Base-by-base conservation (phyloP, 768 basidiomycete species). In the Mycena leptocephala region DNA sequence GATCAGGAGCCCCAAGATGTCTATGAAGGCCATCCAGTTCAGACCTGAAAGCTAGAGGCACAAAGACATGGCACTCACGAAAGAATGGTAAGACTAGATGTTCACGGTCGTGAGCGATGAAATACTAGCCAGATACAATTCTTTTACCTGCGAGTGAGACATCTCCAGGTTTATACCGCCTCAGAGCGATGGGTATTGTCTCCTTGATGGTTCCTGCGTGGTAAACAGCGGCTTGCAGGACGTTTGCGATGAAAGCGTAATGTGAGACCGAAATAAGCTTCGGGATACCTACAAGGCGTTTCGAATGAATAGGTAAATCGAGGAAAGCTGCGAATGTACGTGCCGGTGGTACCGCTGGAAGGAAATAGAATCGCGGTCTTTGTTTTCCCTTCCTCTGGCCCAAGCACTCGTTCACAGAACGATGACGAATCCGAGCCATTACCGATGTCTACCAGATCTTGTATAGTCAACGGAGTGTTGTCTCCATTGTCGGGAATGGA, bases 271-370 rank as follows among this genome's bases (percentile, higher is more conserved):
- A 70, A 26, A 74, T 74, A 2, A 74, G 56, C 79, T 89, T 89
- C 43, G 89, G 90, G 68, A 84, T n/a, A 30, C 62, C 62, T 63
- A 37, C 18, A 18, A 7, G 46, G n/a, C 46, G 46, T 20, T 48
- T 22, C 46, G 48, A 22, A 51, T 28, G 28, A 10, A 55, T 10
- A 37, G 24, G 24, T 5, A 26, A 39, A 20, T 24, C 9, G 28
- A 28, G n/a, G 5, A 39, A 13, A 3, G 30, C 22, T 33, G 20
- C 14, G 39, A 24, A 62, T 24, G 4, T 7, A 28, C 61, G 61
- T 87, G 9, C 89, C 89, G 1, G 89, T 90, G 43, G 89, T 90
- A 11, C 89, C 89, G 67, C 89, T 90, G 7, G 89, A 90, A 72
- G 90, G 89, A 72, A 84, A 86, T 43, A 90, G 79, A 71, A 90